Evolutionary conservation across 208 protist genomes (phyloP).

Genomic region (Trypanosoma conorhini): DNA sequence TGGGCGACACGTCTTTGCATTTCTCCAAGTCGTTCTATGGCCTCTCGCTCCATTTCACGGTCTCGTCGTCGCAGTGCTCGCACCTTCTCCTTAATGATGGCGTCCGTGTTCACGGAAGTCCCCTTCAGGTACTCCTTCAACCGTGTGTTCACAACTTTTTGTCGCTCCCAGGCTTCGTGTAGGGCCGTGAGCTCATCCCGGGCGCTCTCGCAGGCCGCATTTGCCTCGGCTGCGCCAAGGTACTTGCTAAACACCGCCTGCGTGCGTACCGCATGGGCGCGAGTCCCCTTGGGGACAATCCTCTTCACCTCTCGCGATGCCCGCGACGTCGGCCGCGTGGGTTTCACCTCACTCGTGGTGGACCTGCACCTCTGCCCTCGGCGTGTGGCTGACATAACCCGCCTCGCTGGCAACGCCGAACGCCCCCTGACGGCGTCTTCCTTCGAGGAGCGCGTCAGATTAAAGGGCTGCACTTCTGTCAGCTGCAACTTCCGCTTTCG

Average conservation of each 20-base stretch:
- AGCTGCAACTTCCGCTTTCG: slow-evolving; percentile 46
- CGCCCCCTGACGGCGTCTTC: slow-evolving; percentile 29
- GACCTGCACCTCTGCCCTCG: slow-evolving; percentile 12
- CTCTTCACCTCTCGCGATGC: not conserved
- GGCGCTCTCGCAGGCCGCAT: slow-evolving; percentile 27
- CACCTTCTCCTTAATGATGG: slow-evolving; percentile 62
- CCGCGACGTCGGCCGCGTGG: not conserved
- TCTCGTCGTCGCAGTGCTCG: slow-evolving; percentile 42
- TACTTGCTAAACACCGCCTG: slow-evolving; percentile 69
- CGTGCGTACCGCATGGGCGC: slow-evolving; percentile 76
- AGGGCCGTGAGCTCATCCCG: slow-evolving; percentile 32
- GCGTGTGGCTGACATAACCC: slow-evolving; percentile 10
- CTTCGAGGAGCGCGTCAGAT: slow-evolving; percentile 41
- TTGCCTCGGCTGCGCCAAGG: slow-evolving; percentile 35
- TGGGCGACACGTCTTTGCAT: slow-evolving; percentile 70
- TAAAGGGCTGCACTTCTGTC: slow-evolving; percentile 56
- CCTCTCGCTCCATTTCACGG: slow-evolving; percentile 51
- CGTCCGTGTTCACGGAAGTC: slow-evolving; percentile 47
- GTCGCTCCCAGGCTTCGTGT: slow-evolving; percentile 23
- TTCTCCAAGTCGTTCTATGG: slow-evolving; percentile 53
- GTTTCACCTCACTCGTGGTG: not conserved
- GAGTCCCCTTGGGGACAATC: slow-evolving; percentile 59
- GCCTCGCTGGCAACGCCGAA: slow-evolving; percentile 7
- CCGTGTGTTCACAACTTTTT: slow-evolving; percentile 59
- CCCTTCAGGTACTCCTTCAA: slow-evolving; percentile 60